Percentiles rank a stretch among this genome's conserved stretches.
Conservation (phyloP, 1,139 yeast species). For the Entelexis sorbosivorans region DNA sequence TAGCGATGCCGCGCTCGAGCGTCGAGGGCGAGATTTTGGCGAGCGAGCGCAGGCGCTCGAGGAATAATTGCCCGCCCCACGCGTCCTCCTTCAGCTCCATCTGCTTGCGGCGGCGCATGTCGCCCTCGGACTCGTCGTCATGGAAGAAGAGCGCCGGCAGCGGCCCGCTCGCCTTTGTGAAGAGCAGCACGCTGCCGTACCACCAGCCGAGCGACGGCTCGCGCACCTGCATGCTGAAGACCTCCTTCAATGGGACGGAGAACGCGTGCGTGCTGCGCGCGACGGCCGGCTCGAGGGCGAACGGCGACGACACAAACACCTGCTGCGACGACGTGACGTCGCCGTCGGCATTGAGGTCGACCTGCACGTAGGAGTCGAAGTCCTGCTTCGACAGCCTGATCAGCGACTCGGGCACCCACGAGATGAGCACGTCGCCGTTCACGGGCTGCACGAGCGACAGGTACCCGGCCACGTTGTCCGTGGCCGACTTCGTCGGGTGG, state of each 20-base stretch:
- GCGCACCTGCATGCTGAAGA: slow-evolving; percentile 73
- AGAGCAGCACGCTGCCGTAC: slow-evolving; percentile 75
- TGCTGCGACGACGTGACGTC: slow-evolving; percentile 22
- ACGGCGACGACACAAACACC: slow-evolving; percentile 42
- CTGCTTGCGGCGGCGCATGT: slow-evolving; percentile 39
- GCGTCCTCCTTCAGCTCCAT: slow-evolving; percentile 33
- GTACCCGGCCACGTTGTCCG: slow-evolving; percentile 71
- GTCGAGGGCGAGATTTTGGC: slow-evolving; percentile 59
- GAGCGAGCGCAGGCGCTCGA: slow-evolving; percentile 42
- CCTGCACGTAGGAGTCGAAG: slow-evolving; percentile 39
- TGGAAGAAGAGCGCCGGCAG: slow-evolving; percentile 84
- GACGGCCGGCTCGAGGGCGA: slow-evolving; percentile 29
- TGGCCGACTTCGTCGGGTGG: slow-evolving; percentile 65
- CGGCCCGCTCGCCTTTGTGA: slow-evolving; percentile 55
- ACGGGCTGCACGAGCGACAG: slow-evolving; percentile 50
- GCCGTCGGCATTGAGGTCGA: slow-evolving; percentile 38
- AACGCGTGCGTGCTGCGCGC: slow-evolving; percentile 55
- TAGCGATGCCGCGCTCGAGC: slow-evolving; percentile 59
- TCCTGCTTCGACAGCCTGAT: slow-evolving; percentile 40
- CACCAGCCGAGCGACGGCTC: slow-evolving; percentile 82
- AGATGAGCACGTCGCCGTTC: slow-evolving; percentile 49
- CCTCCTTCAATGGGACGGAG: slow-evolving; percentile 45
- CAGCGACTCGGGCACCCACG: slow-evolving; percentile 64
- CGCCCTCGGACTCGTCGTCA: slow-evolving; percentile 63
- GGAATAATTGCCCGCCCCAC: slow-evolving; percentile 87